A percentile compares a stretch with the other conserved stretches of the same genome.
These are phyloP conservation scores for Martiniozyma asiatica DNA, from an alignment of 1,139 yeast genomes.

Conservation along the genomic window DNA sequence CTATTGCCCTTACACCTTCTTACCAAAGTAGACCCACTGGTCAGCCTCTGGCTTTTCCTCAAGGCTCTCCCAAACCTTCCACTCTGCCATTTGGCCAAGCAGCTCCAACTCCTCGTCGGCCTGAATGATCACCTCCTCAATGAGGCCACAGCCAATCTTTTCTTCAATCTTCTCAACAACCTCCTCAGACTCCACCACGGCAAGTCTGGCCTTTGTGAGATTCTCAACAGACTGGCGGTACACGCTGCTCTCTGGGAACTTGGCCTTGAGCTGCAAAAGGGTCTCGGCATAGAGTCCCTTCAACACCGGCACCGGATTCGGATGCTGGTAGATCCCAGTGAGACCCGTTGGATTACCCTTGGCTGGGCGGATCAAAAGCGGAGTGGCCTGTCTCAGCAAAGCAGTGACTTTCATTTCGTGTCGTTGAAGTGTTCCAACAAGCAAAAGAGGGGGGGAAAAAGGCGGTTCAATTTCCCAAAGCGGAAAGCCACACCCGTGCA, in stretches of 20 bases:
- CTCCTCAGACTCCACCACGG: constrained; percentile 53
- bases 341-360: constrained; percentile 70
- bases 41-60: constrained; percentile 61
- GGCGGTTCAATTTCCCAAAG: too few relatives aligned
- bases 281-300: constrained; percentile 63
- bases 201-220: constrained; percentile 58
- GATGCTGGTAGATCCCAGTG: constrained; percentile 69
- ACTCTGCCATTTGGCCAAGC: constrained; percentile 54
- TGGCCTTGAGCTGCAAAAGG: constrained; percentile 40
- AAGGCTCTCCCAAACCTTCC: constrained; percentile 57
- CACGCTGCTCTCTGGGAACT: constrained; percentile 60
- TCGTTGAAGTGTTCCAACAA: too few relatives aligned
- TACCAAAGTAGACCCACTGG: constrained; percentile 64
- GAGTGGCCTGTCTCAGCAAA: constrained; percentile 32
- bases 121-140: constrained; percentile 73
- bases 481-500: too few relatives aligned
- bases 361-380: constrained; percentile 54
- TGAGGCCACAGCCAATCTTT: constrained; percentile 70
- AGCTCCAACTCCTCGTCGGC: constrained; percentile 72
- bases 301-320: constrained; percentile 75
- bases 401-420: constrained; percentile 28
- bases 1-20: constrained; percentile 28
- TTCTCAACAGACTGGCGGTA: constrained; percentile 70
- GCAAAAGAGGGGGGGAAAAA: too few relatives aligned
- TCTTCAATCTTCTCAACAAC: constrained; percentile 58